Evolutionary conservation across 140 eudicot genomes (phyloP).

Genomic region (Senecio squalidus): DNA sequence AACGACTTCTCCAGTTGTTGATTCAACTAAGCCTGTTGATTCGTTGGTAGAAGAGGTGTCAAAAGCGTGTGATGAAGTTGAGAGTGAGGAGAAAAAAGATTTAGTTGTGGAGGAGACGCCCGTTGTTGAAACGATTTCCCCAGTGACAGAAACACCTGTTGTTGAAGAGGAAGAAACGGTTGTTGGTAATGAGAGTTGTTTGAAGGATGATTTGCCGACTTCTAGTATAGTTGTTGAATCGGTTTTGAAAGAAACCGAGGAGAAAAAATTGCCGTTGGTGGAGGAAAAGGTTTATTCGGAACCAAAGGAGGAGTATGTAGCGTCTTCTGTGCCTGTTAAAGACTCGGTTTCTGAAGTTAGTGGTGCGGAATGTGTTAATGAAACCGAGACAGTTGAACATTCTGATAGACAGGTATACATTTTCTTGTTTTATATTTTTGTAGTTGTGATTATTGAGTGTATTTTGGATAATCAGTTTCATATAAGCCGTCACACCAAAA

Average conservation of each 20-base stretch:
- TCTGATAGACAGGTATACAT: slow-evolving; percentile 47
- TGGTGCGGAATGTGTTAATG: slow-evolving; percentile 35
- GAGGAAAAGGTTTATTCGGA: slow-evolving; percentile 25
- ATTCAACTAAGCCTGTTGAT: slow-evolving; percentile 34
- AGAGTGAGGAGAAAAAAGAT: slow-evolving; percentile 17
- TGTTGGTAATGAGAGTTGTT: slow-evolving; percentile 15
- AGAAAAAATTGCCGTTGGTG: slow-evolving; percentile 13
- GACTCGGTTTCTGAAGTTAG: slow-evolving; percentile 28
- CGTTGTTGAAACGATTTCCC: too few species aligned
- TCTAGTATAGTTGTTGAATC: slow-evolving; percentile 30
- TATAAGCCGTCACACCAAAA: too few species aligned
- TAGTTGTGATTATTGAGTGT: neutral
- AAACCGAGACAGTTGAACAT: slow-evolving; percentile 28
- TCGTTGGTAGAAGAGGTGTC: slow-evolving; percentile 24
- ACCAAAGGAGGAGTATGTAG: slow-evolving; percentile 21
- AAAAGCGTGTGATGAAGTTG: slow-evolving; percentile 28
- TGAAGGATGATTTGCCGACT: slow-evolving; percentile 17
- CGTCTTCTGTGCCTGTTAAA: slow-evolving; percentile 15
- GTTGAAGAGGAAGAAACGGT: slow-evolving; percentile 8
- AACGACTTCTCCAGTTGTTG: slow-evolving; percentile 28
- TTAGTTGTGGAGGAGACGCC: slow-evolving; percentile 26
- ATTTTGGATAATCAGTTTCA: neutral
- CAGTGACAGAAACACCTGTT: slow-evolving; percentile 19
- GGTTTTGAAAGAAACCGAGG: slow-evolving; percentile 27
- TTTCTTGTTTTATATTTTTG: slow-evolving; percentile 11